Evolutionary conservation across 139 green algal genomes (phyloP).

Genomic region (Desmodesmus armatus): DNA sequence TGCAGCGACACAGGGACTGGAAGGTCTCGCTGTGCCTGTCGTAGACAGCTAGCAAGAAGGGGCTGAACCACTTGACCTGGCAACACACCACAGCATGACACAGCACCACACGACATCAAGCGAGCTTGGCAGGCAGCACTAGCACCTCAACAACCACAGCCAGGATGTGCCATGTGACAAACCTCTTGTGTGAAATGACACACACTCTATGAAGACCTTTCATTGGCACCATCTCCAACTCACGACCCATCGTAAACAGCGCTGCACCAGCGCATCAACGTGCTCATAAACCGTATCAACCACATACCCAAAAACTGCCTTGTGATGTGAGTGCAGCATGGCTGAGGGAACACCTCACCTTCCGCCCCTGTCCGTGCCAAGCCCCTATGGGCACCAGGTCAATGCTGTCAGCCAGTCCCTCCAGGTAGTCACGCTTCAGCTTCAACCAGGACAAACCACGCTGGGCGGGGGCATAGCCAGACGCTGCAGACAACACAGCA

Average conservation of each 20-base stretch:
- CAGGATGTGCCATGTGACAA: too few species aligned
- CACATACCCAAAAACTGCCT: neutral
- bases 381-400: constrained; percentile 95
- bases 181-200: too few species aligned
- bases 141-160: neutral
- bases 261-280: neutral
- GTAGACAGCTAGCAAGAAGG: constrained; percentile 90
- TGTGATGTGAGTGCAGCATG: neutral
- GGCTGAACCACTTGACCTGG: constrained; percentile 82
- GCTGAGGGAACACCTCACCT: constrained; percentile 45
- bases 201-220: too few species aligned
- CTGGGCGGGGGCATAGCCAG: constrained; percentile 79
- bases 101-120: neutral
- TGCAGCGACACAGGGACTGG: constrained; percentile 82
- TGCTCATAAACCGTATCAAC: neutral
- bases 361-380: constrained; percentile 85
- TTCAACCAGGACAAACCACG: constrained; percentile 88
- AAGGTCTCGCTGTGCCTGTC: constrained; percentile 70
- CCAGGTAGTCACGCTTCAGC: constrained; percentile 86
- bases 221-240: too few species aligned
- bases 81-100: neutral
- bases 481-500: constrained; percentile 5
- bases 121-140: neutral
- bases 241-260: neutral
- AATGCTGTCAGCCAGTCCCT: constrained; percentile 85